Evolutionary conservation across 495 filamentous ascomycete species (phyloP).

Genomic region (Schizothecium vesticola): DNA sequence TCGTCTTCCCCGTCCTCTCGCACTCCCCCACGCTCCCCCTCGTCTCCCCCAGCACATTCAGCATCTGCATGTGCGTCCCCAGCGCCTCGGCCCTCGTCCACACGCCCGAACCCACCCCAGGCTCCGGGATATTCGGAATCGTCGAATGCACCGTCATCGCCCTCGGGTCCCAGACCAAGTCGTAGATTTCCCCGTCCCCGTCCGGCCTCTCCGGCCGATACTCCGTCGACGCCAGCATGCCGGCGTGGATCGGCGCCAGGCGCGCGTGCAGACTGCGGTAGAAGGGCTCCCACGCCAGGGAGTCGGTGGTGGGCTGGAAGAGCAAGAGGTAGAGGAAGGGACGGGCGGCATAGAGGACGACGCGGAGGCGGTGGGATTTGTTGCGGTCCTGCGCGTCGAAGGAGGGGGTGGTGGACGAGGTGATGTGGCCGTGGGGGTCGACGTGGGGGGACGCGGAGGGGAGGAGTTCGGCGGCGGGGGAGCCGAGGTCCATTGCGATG

Average conservation of each 20-base stretch:
- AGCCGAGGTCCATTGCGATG: conserved; percentile 41
- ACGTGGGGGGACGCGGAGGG: conserved; percentile 8
- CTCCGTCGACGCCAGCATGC: conserved; percentile 60
- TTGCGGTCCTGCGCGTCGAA: conserved; percentile 46
- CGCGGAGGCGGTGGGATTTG: conserved; percentile 56
- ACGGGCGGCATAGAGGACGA: conserved; percentile 65
- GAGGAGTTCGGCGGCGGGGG: conserved; percentile 28
- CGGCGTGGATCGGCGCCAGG: conserved; percentile 68
- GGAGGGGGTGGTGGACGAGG: conserved; percentile 15
- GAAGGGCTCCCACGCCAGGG: conserved; percentile 61
- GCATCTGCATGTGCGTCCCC: conserved; percentile 79
- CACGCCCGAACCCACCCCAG: conserved; percentile 22
- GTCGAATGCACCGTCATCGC: conserved; percentile 73
- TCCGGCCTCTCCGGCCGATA: conserved; percentile 45
- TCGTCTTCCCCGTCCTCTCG: conserved; percentile 89
- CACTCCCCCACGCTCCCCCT: conserved; percentile 53
- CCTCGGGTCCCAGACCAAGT: conserved; percentile 79
- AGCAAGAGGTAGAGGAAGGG: conserved; percentile 92
- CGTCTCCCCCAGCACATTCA: conserved; percentile 67
- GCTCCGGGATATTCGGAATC: conserved; percentile 84
- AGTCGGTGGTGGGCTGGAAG: conserved; percentile 64
- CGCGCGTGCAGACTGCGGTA: conserved; percentile 81
- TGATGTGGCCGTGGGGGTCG: conserved; percentile 14
- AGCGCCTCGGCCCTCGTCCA: conserved; percentile 88
- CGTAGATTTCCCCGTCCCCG: conserved; percentile 51